A percentile compares a stretch with the other conserved stretches of the same genome.
phyloP scores from a whole-genome alignment of 129 eudicot genomes.

The Flaveria trinervia region DNA sequence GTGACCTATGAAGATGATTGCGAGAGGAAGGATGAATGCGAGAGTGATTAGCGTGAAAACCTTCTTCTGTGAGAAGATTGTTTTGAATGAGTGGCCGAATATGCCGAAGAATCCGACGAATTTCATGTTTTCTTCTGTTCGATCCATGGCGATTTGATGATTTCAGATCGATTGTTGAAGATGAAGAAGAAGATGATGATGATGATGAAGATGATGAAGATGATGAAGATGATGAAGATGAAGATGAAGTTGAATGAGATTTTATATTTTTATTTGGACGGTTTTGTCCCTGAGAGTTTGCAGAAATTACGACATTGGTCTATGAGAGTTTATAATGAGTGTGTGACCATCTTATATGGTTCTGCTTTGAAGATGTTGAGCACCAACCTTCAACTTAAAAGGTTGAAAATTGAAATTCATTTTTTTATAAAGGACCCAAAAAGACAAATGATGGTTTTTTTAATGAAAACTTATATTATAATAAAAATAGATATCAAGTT shows the following conservation, averaged over 20 bases:
- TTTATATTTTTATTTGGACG: too few species aligned
- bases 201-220: too few species aligned
- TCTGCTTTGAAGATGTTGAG: not conserved
- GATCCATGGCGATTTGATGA: conserved; percentile 25
- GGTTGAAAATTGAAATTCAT: too few species aligned
- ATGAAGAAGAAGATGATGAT: not conserved
- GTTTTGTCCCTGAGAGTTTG: too few species aligned
- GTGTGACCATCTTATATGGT: not conserved
- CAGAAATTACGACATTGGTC: too few species aligned
- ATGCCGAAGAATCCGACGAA: conserved; percentile 36
- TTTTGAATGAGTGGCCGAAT: conserved; percentile 37
- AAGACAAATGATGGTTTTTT: not conserved
- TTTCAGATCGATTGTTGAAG: not conserved
- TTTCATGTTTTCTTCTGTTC: conserved; percentile 39
- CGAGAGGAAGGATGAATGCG: conserved; percentile 30
- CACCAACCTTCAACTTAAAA: too few species aligned
- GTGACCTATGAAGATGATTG: conserved; percentile 30
- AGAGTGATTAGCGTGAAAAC: conserved; percentile 38
- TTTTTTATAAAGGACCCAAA: not conserved
- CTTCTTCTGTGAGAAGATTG: conserved; percentile 25
- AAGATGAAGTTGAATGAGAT: too few species aligned
- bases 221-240: not conserved
- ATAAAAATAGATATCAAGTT: not conserved
- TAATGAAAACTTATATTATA: not conserved
- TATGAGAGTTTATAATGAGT: too few species aligned